Evolutionary conservation across 2,329 filamentous ascomycete species (phyloP).

Genomic region (Aspergillus phoenicis): DNA sequence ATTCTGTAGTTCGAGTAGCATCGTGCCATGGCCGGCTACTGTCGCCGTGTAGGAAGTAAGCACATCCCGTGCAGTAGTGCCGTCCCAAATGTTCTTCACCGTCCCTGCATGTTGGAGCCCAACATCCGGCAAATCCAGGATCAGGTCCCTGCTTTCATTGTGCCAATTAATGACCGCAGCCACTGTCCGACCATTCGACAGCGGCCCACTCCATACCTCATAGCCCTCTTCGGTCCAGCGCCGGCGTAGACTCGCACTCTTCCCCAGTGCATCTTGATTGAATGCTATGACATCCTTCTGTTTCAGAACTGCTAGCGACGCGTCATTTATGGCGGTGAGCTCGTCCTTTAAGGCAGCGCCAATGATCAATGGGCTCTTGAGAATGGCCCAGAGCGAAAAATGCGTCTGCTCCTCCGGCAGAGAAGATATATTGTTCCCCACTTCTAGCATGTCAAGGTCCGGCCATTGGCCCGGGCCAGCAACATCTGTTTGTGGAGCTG

Average conservation of each 20-base stretch:
- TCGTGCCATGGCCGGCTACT: constrained; percentile 33
- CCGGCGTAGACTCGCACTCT: constrained; percentile 54
- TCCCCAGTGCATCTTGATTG: constrained; percentile 59
- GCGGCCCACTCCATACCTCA: constrained; percentile 55
- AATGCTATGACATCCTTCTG: constrained; percentile 60
- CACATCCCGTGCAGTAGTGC: constrained; percentile 20
- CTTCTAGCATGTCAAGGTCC: constrained; percentile 57
- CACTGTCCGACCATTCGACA: constrained; percentile 49
- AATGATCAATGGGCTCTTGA: constrained; percentile 55
- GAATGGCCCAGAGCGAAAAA: constrained; percentile 57
- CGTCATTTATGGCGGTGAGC: constrained; percentile 36
- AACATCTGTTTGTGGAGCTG: constrained; percentile 50
- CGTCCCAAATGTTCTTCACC: constrained; percentile 36
- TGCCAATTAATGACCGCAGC: constrained; percentile 56
- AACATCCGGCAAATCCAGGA: constrained; percentile 46
- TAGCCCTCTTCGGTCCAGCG: constrained; percentile 54
- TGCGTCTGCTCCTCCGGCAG: constrained; percentile 55
- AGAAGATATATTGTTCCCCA: constrained; percentile 52
- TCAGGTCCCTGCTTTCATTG: constrained; percentile 47
- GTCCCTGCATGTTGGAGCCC: constrained; percentile 44
- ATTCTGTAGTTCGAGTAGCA: constrained; percentile 34
- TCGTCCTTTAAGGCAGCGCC: constrained; percentile 48
- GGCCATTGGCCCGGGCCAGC: constrained; percentile 53
- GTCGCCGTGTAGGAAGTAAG: constrained; percentile 30
- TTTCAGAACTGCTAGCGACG: constrained; percentile 48